Conservation (phyloP, 129 eudicot species). For the Oenanthe sinensis region DNA sequence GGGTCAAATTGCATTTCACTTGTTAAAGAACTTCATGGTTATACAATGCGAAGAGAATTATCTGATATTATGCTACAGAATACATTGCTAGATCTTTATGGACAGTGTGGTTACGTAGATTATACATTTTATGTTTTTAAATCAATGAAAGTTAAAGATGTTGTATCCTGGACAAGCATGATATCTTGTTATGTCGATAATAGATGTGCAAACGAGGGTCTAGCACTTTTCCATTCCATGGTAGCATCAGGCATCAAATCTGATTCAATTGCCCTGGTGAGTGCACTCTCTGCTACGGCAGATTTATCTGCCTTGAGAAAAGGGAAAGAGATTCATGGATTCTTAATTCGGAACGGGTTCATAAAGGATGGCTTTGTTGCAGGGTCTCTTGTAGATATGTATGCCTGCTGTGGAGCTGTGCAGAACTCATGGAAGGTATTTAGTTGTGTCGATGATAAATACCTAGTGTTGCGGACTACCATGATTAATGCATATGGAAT, state of each 20-base stretch:
- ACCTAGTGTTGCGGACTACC: conserved; percentile 63
- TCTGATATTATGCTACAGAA: conserved; percentile 43
- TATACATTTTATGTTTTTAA: conserved; percentile 41
- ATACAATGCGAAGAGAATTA: conserved; percentile 36
- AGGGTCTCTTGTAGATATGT: conserved; percentile 79
- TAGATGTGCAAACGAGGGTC: conserved; percentile 53
- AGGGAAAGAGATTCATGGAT: conserved; percentile 84
- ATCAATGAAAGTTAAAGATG: conserved; percentile 34
- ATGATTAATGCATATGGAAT: conserved; percentile 76
- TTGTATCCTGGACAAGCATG: conserved; percentile 83
- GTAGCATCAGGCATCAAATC: conserved; percentile 33
- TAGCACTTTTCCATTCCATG: conserved; percentile 43
- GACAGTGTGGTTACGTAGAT: conserved; percentile 39
- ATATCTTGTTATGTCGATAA: conserved; percentile 43
- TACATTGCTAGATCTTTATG: conserved; percentile 47
- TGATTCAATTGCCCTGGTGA: conserved; percentile 39
- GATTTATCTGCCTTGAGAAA: conserved; percentile 53
- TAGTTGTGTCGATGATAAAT: conserved; percentile 26
- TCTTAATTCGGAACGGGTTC: conserved; percentile 39
- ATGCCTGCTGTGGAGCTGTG: conserved; percentile 65
- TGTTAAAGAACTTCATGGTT: conserved; percentile 58
- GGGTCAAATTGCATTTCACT: conserved; percentile 34
- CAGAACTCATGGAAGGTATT: conserved; percentile 43
- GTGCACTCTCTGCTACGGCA: conserved; percentile 51
- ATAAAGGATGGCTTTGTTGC: conserved; percentile 33